Percentiles rank a stretch among this genome's conserved stretches.
phyloP scores from a whole-genome alignment of 208 protist species.

The Lotmaria passim region DNA sequence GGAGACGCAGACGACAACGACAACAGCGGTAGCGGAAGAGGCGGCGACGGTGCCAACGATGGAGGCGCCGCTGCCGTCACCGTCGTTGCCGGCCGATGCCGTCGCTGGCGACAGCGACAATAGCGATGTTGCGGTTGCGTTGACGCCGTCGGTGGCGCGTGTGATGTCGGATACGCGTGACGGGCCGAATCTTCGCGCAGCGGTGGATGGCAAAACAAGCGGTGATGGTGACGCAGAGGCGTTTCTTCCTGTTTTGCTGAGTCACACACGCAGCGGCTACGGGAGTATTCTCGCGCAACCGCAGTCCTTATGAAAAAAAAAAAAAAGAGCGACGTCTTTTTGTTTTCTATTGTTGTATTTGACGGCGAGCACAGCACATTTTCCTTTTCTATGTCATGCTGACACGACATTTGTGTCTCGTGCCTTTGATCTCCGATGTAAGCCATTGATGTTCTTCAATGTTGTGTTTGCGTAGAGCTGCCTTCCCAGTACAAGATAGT shows the following conservation, averaged over 20 bases:
- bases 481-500: too few relatives aligned
- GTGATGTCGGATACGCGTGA: neutral
- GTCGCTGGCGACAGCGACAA: neutral
- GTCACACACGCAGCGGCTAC: conserved; percentile 1
- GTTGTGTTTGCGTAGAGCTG: too few relatives aligned
- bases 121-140: neutral
- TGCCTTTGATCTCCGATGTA: too few relatives aligned
- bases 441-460: too few relatives aligned
- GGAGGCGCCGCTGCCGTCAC: neutral
- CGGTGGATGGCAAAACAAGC: neutral
- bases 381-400: too few relatives aligned
- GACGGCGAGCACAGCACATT: too few relatives aligned
- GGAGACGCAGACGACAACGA: conserved; percentile 10
- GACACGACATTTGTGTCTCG: too few relatives aligned
- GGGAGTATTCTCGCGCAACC: conserved; percentile 1
- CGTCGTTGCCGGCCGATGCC: neutral
- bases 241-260: neutral
- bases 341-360: too few relatives aligned
- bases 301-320: neutral
- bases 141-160: neutral
- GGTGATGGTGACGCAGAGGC: neutral
- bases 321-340: neutral
- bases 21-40: neutral
- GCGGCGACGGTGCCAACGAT: conserved; percentile 10
- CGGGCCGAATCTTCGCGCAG: neutral